A percentile compares a stretch with the other conserved stretches of the same genome.
Conservation (phyloP, 305 asterid genomes). For the Solanum hybrid region DNA sequence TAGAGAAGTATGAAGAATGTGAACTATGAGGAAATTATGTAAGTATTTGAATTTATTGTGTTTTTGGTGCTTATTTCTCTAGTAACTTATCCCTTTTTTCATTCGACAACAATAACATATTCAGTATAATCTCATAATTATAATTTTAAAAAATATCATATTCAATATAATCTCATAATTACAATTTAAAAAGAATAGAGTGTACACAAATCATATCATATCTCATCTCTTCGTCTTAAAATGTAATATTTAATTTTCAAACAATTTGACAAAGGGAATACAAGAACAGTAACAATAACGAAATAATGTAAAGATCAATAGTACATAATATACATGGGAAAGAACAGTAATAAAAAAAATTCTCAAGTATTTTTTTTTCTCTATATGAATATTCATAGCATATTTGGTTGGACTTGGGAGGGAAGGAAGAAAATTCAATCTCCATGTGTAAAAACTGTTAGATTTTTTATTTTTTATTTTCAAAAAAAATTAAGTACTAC, state of each 20-base stretch:
- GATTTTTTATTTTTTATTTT: too few relatives aligned
- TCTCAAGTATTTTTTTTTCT: background rate
- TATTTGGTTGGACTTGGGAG: background rate
- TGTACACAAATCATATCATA: background rate
- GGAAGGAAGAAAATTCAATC: background rate
- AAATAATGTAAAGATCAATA: background rate
- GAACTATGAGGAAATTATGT: background rate
- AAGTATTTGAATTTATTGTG: background rate
- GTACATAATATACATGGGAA: background rate
- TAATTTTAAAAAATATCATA: too few relatives aligned
- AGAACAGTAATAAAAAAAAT: background rate
- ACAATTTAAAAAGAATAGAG: background rate
- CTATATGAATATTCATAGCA: background rate
- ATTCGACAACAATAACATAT: background rate
- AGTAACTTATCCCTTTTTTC: too few relatives aligned
- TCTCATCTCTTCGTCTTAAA: background rate
- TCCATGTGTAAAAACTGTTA: background rate
- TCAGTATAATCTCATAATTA: background rate
- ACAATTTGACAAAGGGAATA: background rate
- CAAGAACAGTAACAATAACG: background rate
- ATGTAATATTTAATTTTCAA: too few relatives aligned
- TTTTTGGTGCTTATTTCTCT: background rate
- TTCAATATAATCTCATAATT: too few relatives aligned
- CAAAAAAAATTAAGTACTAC: too few relatives aligned
- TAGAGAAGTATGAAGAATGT: background rate